Evolutionary conservation across 768 basidiomycete species (phyloP), one percentile per base, ranked within the genome.

Genomic region (Boletus speciosus): DNA sequence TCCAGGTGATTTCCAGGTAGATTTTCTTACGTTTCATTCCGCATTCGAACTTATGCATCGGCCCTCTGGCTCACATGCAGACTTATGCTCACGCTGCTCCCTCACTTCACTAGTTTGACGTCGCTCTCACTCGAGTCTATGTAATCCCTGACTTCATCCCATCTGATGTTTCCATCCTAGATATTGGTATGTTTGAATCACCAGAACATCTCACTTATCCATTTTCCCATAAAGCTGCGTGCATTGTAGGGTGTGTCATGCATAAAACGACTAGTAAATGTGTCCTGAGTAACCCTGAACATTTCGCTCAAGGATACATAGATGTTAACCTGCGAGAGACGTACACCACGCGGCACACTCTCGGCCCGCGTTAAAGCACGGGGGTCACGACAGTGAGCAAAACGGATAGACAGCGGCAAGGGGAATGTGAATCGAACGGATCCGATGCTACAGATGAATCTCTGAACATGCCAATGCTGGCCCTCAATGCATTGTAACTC

Each of bases 341-440:
- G 31, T 37, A 29, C 21, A 40, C 23, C 23, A 21, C 7, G 10
- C 35, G 23, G 12, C 31, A 14, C 14, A 11, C 16, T n/a, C 35
- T 10, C 12, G 19, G 11, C 5, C 16, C 14, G 15, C 8, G 1
- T 48, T 21, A 62, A n/a, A 42, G 4, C 19, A 27, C 15, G 23
- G 15, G 21, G 32, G 10, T 35, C 29, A 7, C 5, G 27, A 44
- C 27, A 6, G 32, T 7, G 31, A 49, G 38, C 47, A 60, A 27
- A 23, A 5, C 16, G n/a, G 55, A 58, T 16, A 58, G 38, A 23
- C 59, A 58, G 15, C 19, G 16, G 34, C 51, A 51, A 38, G 19
- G 10, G 2, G 45, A 35, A 23, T 2, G 10, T 3, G 43, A 21
- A 2, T 44, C 35, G 16, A 3, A 10, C 5, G 47, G 7, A 15